These are phyloP conservation scores for Gaeumannomyces tritici DNA, from an alignment of 2,329 filamentous ascomycete species.

Conservation along the genomic window DNA sequence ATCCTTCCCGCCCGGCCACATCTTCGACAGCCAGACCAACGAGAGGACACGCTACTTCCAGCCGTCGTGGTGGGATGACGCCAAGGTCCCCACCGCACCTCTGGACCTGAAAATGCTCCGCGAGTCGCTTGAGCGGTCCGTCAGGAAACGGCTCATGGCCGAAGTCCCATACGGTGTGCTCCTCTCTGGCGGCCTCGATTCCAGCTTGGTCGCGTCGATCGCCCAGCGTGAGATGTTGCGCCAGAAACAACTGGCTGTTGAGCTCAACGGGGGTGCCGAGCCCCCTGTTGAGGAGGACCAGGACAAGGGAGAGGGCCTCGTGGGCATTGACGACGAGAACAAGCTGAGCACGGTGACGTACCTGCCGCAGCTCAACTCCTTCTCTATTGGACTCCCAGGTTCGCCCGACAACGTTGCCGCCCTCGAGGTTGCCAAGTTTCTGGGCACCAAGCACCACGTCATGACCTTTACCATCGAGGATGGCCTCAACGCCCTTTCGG, in stretches of 20 bases:
- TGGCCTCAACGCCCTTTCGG: constrained; percentile 88
- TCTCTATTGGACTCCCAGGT: constrained; percentile 91
- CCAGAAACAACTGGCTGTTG: constrained; percentile 55
- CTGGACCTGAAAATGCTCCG: constrained; percentile 78
- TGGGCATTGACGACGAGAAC: constrained; percentile 91
- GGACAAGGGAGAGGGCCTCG: constrained; percentile 61
- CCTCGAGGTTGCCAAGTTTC: constrained; percentile 86
- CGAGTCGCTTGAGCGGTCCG: constrained; percentile 76
- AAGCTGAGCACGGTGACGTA: constrained; percentile 82
- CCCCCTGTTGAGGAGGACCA: constrained; percentile 36
- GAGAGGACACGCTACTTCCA: constrained; percentile 81
- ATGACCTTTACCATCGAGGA: constrained; percentile 98
- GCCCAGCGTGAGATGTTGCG: constrained; percentile 85
- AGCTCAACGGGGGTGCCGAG: constrained; percentile 32
- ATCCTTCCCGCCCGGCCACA: constrained; percentile 86
- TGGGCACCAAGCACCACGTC: constrained; percentile 95
- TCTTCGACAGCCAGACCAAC: constrained; percentile 91
- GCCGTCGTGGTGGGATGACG: constrained; percentile 84
- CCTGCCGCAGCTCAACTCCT: constrained; percentile 92
- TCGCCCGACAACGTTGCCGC: constrained; percentile 90
- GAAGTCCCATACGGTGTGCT: constrained; percentile 97
- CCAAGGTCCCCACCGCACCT: constrained; percentile 67
- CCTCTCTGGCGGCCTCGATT: constrained; percentile 90
- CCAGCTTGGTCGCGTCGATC: constrained; percentile 88
- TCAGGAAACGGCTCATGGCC: constrained; percentile 95